phyloP scores from a whole-genome alignment of 352 stramenopile genomes.

The Globisporangium splendens region DNA sequence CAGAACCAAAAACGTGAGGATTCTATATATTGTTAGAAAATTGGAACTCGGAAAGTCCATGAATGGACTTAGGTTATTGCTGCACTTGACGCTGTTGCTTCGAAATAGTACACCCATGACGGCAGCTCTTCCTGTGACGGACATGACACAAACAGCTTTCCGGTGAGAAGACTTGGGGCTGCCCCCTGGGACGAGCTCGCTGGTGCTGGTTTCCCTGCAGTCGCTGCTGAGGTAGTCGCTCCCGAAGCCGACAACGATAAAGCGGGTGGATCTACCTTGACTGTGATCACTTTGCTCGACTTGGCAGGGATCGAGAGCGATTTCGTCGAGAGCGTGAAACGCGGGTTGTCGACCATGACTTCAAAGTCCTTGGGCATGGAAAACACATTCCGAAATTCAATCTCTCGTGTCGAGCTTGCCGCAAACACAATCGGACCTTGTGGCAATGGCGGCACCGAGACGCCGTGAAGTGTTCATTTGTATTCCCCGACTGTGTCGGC shows the following conservation, averaged over 20 bases:
- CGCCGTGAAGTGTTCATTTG: slow-evolving; percentile 74
- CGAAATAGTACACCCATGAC: slow-evolving; percentile 88
- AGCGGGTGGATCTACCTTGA: slow-evolving; percentile 46
- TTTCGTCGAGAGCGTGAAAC: slow-evolving; percentile 56
- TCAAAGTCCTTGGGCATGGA: slow-evolving; percentile 68
- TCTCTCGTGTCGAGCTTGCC: slow-evolving; percentile 36
- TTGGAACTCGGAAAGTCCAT: background rate
- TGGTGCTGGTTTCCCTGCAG: slow-evolving; percentile 7
- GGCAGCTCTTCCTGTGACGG: slow-evolving; percentile 60
- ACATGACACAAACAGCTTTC: slow-evolving; percentile 84
- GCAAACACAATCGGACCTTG: slow-evolving; percentile 80
- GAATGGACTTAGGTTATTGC: background rate
- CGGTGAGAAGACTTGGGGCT: slow-evolving; percentile 28
- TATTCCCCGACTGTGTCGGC: slow-evolving; percentile 78
- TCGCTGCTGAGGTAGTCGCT: background rate
- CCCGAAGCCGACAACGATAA: slow-evolving; percentile 6
- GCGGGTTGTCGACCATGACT: slow-evolving; percentile 71
- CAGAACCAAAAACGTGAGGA: background rate
- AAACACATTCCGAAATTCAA: slow-evolving; percentile 92
- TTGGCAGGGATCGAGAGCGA: slow-evolving; percentile 74
- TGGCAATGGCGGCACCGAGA: slow-evolving; percentile 70
- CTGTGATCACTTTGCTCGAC: slow-evolving; percentile 42
- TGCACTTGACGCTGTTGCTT: slow-evolving; percentile 20
- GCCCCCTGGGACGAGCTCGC: background rate
- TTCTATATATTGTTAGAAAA: slow-evolving; percentile 1